Base-by-base conservation (phyloP, 345 rosid genomes). In the Camelina hispida region DNA sequence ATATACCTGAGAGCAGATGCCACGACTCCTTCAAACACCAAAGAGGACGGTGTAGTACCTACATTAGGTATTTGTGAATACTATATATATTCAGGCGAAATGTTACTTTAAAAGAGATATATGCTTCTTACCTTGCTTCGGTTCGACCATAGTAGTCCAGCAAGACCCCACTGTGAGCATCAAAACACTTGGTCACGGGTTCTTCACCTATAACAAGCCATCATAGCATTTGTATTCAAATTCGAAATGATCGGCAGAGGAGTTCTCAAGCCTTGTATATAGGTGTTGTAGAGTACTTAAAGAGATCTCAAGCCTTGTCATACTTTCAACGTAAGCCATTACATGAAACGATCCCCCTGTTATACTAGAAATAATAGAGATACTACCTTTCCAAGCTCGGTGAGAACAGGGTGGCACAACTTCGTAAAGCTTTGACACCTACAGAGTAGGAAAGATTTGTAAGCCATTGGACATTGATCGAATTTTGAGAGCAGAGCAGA, bases 181-280 rank as follows among this genome's bases (percentile, higher is more conserved):
- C 99, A 69, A 95, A 69, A 95, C 99, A 83, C 89, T 89, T 28
- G 98, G 99, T 98, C 99, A 95, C 3, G 99, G 97, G 83, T 90
- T 95, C 83, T 93, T 95, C 37, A 95, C 99, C 99, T 95, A 23
- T 70, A 81, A 67, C 66, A 85, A 68, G 46, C 23, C 54, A n/a
- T n/a, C n/a, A n/a, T n/a, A n/a, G n/a, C n/a, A n/a, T n/a, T n/a
- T n/a, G n/a, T n/a, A n/a, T n/a, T n/a, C n/a, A n/a, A n/a, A n/a
- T n/a, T n/a, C n/a, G n/a, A n/a, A n/a, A n/a, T n/a, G 59, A 23
- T 6, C 13, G 6, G 16, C 13, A 16, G 7, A 4, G 4, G 8
- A 23, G 0, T 22, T 57, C 22, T 5, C 23, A 59, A 59, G 28
- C 64, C 4, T 35, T 17, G 25, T 17, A 20, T 20, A 20, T 20